Evolutionary conservation across 2,329 filamentous ascomycete genomes (phyloP).

Genomic region (Ceratocystis harringtonii): DNA sequence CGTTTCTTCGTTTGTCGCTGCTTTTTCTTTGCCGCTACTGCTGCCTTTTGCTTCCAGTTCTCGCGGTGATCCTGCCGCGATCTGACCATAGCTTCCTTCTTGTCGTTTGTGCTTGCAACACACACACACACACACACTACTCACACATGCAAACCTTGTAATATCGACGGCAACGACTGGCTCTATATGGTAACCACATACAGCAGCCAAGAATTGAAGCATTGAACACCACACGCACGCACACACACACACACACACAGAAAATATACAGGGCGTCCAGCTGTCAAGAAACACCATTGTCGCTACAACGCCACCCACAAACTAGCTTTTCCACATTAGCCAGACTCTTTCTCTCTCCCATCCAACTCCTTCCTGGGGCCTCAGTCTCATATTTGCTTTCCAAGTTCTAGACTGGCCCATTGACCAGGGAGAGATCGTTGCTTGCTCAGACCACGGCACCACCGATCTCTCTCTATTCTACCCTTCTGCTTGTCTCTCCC

Average conservation of each 20-base stretch:
- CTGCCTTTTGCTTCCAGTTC: not conserved
- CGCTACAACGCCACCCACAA: not conserved
- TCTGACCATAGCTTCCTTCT: not conserved
- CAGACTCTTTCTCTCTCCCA: no score
- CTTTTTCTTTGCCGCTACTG: not conserved
- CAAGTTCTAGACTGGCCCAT: constrained; percentile 4
- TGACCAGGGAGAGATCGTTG: constrained; percentile 14
- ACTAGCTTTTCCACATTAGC: not conserved
- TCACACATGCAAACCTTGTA: not conserved
- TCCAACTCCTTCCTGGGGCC: not conserved
- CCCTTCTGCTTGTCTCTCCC: not conserved
- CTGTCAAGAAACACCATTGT: not conserved
- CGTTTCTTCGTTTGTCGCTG: not conserved
- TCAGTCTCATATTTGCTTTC: not conserved
- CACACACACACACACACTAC: no score
- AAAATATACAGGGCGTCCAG: not conserved
- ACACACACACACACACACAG: not conserved
- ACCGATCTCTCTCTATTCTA: constrained; percentile 10
- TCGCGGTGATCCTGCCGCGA: not conserved
- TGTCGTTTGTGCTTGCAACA: not conserved
- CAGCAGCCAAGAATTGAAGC: not conserved
- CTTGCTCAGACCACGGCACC: constrained; percentile 7
- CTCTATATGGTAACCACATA: not conserved
- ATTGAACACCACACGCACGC: not conserved
- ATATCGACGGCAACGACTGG: not conserved